Base-by-base conservation (phyloP, 2,329 filamentous ascomycete species). In the Pestalotiopsis sp. region DNA sequence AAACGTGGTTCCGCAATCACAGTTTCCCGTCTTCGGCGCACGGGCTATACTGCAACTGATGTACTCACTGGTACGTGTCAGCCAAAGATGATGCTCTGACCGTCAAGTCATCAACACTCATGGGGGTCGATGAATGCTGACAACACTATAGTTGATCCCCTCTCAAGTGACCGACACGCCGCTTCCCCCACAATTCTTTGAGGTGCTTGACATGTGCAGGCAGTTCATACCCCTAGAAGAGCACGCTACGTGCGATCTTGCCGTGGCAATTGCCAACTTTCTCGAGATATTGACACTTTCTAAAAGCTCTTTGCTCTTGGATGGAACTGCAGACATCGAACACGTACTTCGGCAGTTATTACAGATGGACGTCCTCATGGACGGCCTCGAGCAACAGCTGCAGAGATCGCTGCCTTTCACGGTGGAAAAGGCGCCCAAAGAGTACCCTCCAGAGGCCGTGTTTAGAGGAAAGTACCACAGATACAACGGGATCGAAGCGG, bases 381-480 rank as follows among this genome's bases (percentile, higher is more conserved):
- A 76, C 0, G 71, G 73, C 3, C 82, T 85, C 79, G 83, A 85
- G 68, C 70, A 71, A 1, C 68, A 70, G 0, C 70, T 82, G 20
- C 72, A 72, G 6, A 75, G 75, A 9, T 76, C 76, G 2, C 87
- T 83, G 79, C 73, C 75, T 2, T 84, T 80, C 66, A 71, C 73
- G 23, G 78, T 77, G 25, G 73, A 79, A 58, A 76, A 74, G n/a
- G 74, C 41, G 7, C 57, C 65, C 23, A 52, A 72, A 3, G 69
- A 74, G 9, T 75, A 80, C 4, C 81, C 84, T 1, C 70, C 80
- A 0, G 77, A 79, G 1, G 82, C 82, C 12, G 80, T 87, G 65
- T 89, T 88, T 69, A 81, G 83, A 20, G 82, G 83, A 13, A 80
- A 82, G 66, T 90, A 87, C 72, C 87, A 91, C 74, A 75, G 82